phyloP scores from a whole-genome alignment of 2,329 filamentous ascomycete genomes.

The Arthrobotrys musiformis region DNA sequence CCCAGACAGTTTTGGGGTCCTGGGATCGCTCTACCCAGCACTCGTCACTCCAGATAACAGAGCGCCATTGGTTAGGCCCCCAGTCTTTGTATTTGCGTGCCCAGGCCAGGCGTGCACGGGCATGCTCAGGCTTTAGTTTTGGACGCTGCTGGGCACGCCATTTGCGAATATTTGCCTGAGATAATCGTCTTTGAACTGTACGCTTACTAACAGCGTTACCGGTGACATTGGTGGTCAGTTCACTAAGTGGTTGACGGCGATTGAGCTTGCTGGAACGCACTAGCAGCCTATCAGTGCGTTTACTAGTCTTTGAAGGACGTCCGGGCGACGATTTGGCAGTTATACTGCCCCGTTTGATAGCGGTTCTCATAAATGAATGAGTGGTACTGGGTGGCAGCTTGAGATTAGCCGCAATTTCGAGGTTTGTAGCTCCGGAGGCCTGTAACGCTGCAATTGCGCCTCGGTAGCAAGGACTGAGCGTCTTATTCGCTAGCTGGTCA shows the following conservation, averaged over 20 bases:
- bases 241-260: background rate
- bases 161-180: background rate
- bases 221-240: background rate
- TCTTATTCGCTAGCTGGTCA: background rate
- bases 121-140: background rate
- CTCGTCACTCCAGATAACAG: conserved; percentile 4
- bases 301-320: background rate
- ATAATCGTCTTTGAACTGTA: background rate
- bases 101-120: background rate
- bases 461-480: background rate
- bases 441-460: background rate
- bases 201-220: background rate
- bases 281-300: conserved; percentile 2
- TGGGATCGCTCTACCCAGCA: background rate
- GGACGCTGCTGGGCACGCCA: background rate
- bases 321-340: background rate
- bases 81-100: conserved; percentile 3
- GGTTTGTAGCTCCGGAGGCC: background rate
- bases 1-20: background rate
- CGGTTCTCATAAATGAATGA: background rate
- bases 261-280: background rate
- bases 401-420: background rate
- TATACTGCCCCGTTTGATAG: background rate
- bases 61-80: background rate
- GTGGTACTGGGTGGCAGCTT: background rate